phyloP scores from a whole-genome alignment of 164 flowering plant genomes.

The Hamamelis virginiana region DNA sequence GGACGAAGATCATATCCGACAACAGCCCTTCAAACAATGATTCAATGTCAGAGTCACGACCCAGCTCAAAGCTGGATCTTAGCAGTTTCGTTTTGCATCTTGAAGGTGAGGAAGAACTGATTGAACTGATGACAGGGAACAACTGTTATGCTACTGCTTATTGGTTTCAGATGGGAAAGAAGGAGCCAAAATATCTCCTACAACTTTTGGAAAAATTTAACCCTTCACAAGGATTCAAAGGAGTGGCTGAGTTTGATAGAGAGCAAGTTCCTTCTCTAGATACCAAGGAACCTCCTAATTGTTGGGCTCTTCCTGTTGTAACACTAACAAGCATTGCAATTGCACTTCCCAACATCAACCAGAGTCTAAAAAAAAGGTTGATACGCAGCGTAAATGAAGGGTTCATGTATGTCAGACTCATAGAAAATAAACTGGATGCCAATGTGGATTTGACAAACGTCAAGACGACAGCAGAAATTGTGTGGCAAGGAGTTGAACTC shows the following conservation, averaged over 20 bases:
- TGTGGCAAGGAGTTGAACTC: slow-evolving; percentile 57
- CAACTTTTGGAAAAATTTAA: slow-evolving; percentile 37
- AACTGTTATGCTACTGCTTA: slow-evolving; percentile 35
- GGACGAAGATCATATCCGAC: slow-evolving; percentile 13
- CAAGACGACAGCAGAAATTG: slow-evolving; percentile 50
- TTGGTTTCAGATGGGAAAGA: slow-evolving; percentile 37
- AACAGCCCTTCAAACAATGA: slow-evolving; percentile 19
- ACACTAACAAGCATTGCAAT: slow-evolving; percentile 62
- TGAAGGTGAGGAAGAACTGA: slow-evolving; percentile 52
- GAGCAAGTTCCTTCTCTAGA: slow-evolving; percentile 36
- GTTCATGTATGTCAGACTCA: slow-evolving; percentile 33
- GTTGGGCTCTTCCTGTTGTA: slow-evolving; percentile 72
- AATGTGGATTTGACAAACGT: slow-evolving; percentile 21
- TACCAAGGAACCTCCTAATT: slow-evolving; percentile 45
- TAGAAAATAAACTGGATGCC: slow-evolving; percentile 40
- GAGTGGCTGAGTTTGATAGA: slow-evolving; percentile 50
- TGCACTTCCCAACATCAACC: slow-evolving; percentile 42
- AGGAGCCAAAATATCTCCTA: slow-evolving; percentile 41
- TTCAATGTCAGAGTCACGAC: slow-evolving; percentile 22
- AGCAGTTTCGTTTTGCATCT: slow-evolving; percentile 54
- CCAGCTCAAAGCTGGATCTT: slow-evolving; percentile 21
- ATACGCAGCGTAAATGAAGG: slow-evolving; percentile 41
- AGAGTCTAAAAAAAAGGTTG: slow-evolving; percentile 16
- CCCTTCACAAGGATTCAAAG: slow-evolving; percentile 34
- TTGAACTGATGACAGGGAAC: slow-evolving; percentile 34